phyloP scores from a whole-genome alignment of 768 basidiomycete genomes.

The Auricularia sp. region DNA sequence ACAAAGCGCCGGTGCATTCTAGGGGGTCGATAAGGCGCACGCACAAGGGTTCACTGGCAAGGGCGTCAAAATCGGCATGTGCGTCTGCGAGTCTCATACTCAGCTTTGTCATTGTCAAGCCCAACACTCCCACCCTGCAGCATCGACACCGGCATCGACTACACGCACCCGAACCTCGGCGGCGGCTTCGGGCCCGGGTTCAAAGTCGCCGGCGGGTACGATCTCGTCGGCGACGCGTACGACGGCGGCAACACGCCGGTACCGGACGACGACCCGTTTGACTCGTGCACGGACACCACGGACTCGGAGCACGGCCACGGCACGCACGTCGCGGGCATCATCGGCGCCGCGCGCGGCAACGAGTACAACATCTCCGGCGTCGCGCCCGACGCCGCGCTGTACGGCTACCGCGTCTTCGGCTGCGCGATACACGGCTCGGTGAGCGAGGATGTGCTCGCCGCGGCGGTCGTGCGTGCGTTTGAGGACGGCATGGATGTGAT shows the following conservation, averaged over 20 bases:
- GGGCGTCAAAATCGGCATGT: slow-evolving; percentile 1
- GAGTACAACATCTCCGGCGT: slow-evolving; percentile 39
- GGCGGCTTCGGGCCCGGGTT: slow-evolving; percentile 10
- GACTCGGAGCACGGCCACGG: slow-evolving; percentile 33
- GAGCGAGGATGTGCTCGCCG: slow-evolving; percentile 13
- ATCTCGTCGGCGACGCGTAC: slow-evolving; percentile 11
- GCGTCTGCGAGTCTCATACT: background rate
- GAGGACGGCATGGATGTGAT: slow-evolving; percentile 19
- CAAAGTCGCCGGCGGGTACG: slow-evolving; percentile 9
- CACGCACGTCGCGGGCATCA: slow-evolving; percentile 23
- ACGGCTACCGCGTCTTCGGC: slow-evolving; percentile 50
- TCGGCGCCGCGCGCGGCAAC: slow-evolving; percentile 22
- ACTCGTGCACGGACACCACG: background rate
- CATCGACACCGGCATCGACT: slow-evolving; percentile 8
- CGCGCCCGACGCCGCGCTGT: slow-evolving; percentile 49
- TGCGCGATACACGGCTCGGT: slow-evolving; percentile 28
- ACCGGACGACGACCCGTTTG: slow-evolving; percentile 3
- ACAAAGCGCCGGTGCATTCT: background rate
- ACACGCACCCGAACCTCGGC: slow-evolving; percentile 8
- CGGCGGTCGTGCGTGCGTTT: slow-evolving; percentile 7
- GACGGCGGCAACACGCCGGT: slow-evolving; percentile 3
- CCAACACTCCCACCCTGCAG: slow-evolving; percentile 26
- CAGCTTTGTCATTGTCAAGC: slow-evolving; percentile 5
- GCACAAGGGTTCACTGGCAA: background rate
- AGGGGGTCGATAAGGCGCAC: background rate